A percentile compares a stretch with the other conserved stretches of the same genome.
phyloP scores from a whole-genome alignment of 768 basidiomycete genomes.

The Boletus rubropictus region DNA sequence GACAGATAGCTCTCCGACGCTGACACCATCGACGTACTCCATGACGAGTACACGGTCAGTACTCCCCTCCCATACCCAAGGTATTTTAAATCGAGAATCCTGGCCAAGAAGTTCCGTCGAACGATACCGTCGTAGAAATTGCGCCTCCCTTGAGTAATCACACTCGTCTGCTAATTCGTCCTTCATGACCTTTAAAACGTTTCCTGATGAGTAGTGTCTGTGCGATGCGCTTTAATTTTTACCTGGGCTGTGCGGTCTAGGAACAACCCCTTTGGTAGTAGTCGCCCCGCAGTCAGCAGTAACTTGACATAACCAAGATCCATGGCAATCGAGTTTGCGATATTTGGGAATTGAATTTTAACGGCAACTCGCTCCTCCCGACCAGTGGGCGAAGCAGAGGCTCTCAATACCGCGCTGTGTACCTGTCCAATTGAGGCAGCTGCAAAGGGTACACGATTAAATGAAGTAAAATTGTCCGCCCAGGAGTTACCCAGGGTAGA shows the following conservation, averaged over 20 bases:
- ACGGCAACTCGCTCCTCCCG: slow-evolving; percentile 59
- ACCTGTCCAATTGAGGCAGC: slow-evolving; percentile 98
- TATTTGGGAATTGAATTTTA: slow-evolving; percentile 95
- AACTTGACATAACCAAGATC: slow-evolving; percentile 84
- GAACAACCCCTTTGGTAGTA: slow-evolving; percentile 86
- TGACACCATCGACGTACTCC: slow-evolving; percentile 75
- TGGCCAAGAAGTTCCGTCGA: slow-evolving; percentile 43
- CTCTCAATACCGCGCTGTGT: slow-evolving; percentile 63
- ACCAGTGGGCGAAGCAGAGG: slow-evolving; percentile 49
- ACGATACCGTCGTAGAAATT: slow-evolving; percentile 57
- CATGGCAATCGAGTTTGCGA: slow-evolving; percentile 77
- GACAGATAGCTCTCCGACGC: slow-evolving; percentile 63
- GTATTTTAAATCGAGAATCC: slow-evolving; percentile 72
- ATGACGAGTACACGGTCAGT: slow-evolving; percentile 84
- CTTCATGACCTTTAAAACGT: slow-evolving; percentile 65
- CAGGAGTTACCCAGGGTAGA: slow-evolving; percentile 73
- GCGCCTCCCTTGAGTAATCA: slow-evolving; percentile 80
- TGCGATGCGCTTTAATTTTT: slow-evolving; percentile 1
- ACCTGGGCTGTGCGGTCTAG: slow-evolving; percentile 82
- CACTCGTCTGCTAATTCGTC: slow-evolving; percentile 91
- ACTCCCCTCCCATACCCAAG: slow-evolving; percentile 79
- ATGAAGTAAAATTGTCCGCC: slow-evolving; percentile 62
- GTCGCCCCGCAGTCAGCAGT: slow-evolving; percentile 69
- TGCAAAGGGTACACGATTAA: slow-evolving; percentile 85
- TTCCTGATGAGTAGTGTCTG: neutral